Evolutionary conservation across 78 protist genomes (phyloP), one percentile per base, ranked within the genome.

Genomic region (Dictyostelium purpureum): DNA sequence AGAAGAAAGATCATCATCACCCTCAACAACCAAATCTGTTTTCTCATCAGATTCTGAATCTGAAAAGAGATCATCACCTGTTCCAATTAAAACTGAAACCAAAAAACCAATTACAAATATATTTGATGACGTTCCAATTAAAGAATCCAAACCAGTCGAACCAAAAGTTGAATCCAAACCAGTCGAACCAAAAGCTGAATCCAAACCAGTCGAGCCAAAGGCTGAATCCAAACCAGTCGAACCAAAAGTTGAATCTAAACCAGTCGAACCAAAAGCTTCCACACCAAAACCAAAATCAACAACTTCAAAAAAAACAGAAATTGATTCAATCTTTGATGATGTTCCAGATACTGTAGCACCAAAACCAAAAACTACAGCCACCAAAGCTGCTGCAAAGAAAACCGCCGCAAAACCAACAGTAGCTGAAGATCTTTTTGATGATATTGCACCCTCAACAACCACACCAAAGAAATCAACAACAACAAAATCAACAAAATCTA

Each of bases 301-400:
- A 12, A 79, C 74, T 31, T 35, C 73, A 6, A 78, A 43, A 11
- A 45, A 49, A 33, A 11, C 92, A 47, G 28, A 43, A 43, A 33
- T 65, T 2, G 92, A 85, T 35, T 73, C 80, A 35, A 71, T 85
- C 54, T 85, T 85, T 74, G 92, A 85, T 73, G 82, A 73, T 33
- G 18, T 85, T 1, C 92, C 92, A 40, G 65, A 11, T 21, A 77
- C 61, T 16, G 33, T 61, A 38, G 24, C 49, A 28, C 12, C 61
- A 0, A 73, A 47, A 73, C 54, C 79, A 73, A 73, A 73, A 52
- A 24, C 92, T 31, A 65, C 74, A 18, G 54, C 56, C 35, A 49
- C 21, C 9, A 65, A 43, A 10, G 28, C 69, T 12, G 40, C 77
- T 11, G n/a, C 78, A 7, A 82, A 67, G 18, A 35, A 40, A 45